Conservation (phyloP, 129 eudicot genomes). For the Flaveria ramosissima region DNA sequence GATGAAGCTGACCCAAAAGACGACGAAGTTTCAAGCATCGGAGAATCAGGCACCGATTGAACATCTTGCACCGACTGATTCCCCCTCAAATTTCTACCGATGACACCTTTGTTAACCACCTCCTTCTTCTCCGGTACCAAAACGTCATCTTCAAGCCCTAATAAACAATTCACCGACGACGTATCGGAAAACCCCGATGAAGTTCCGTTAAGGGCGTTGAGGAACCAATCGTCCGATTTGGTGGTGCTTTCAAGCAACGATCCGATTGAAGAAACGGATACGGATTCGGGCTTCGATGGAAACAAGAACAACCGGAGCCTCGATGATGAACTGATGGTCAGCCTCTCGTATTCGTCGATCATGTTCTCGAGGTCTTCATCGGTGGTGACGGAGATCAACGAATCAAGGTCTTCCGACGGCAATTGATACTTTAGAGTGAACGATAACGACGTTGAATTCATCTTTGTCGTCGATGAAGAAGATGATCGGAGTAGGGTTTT, state of each 20-base stretch:
- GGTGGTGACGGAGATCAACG: conserved; percentile 62
- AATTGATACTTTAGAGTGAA: conserved; percentile 72
- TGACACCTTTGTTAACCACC: conserved; percentile 20
- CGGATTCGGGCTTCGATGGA: conserved; percentile 30
- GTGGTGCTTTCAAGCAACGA: conserved; percentile 49
- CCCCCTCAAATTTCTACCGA: conserved; percentile 4
- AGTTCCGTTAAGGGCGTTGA: conserved; percentile 53
- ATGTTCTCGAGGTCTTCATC: conserved; percentile 84
- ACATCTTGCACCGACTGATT: conserved; percentile 45
- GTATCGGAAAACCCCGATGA: conserved; percentile 58
- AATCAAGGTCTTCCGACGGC: conserved; percentile 80
- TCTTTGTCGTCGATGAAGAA: neutral
- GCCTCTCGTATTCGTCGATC: conserved; percentile 74
- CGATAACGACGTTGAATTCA: conserved; percentile 27
- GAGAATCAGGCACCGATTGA: conserved; percentile 72
- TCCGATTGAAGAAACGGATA: conserved; percentile 33
- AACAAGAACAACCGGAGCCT: conserved; percentile 35
- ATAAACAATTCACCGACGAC: conserved; percentile 59
- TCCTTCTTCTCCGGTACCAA: conserved; percentile 24
- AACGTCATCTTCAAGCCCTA: conserved; percentile 55
- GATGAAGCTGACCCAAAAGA: conserved; percentile 78
- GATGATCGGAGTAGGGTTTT: conserved; percentile 44
- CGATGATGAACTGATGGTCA: conserved; percentile 3
- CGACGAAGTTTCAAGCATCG: conserved; percentile 65
- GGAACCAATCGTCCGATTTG: conserved; percentile 56